Evolutionary conservation across 2,329 filamentous ascomycete species (phyloP).

Genomic region (Didymosphaeria variabile): DNA sequence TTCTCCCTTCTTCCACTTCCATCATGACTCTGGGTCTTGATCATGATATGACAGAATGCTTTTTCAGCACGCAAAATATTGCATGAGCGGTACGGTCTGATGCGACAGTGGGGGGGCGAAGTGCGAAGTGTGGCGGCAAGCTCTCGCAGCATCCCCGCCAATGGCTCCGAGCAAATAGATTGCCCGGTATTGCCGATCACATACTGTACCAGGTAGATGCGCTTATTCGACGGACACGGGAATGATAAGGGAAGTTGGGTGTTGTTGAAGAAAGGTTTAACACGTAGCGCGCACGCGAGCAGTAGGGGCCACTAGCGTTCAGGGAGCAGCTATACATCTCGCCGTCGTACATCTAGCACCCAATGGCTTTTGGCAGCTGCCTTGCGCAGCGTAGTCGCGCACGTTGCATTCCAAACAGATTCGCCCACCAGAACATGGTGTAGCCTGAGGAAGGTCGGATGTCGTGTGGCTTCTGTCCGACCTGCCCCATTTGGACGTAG

Average conservation of each 20-base stretch:
- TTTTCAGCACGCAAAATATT: conserved; percentile 22
- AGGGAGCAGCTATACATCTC: neutral
- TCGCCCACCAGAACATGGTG: conserved; percentile 12
- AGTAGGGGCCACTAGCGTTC: neutral
- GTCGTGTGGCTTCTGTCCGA: neutral
- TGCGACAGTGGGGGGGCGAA: neutral
- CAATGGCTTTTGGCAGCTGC: conserved; percentile 10
- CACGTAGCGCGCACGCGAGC: neutral
- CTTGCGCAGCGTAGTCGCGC: conserved; percentile 5
- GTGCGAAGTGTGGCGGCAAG: conserved; percentile 16
- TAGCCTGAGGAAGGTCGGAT: neutral
- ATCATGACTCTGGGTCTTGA: neutral
- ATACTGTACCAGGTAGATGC: neutral
- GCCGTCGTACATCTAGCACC: neutral
- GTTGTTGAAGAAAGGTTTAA: conserved; percentile 14
- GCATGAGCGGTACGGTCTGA: conserved; percentile 18
- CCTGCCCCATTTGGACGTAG: conserved; percentile 12
- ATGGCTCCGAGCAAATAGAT: conserved; percentile 18
- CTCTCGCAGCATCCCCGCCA: conserved; percentile 12
- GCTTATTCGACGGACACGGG: neutral
- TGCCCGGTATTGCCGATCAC: conserved; percentile 14
- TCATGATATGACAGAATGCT: neutral
- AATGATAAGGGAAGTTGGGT: conserved; percentile 13
- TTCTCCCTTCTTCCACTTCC: conserved; percentile 4
- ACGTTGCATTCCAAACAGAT: conserved; percentile 3